phyloP scores from a whole-genome alignment of 768 basidiomycete genomes.

The Melanogaster broomeanus region DNA sequence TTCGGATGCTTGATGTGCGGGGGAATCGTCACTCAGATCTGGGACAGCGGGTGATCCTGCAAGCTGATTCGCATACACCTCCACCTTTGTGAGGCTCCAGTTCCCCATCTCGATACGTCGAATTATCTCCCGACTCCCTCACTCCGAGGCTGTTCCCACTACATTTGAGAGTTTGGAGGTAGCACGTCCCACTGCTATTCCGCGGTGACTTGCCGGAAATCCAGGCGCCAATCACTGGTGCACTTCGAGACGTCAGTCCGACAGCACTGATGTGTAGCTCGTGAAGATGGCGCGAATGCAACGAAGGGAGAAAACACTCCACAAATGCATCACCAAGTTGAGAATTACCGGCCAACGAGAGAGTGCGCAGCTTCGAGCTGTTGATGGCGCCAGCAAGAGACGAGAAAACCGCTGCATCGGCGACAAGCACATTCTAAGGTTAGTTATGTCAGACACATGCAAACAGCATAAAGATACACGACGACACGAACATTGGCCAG shows the following conservation, averaged over 20 bases:
- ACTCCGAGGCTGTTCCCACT: conserved; percentile 60
- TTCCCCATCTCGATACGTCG: conserved; percentile 49
- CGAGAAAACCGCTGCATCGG: conserved; percentile 35
- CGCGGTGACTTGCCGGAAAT: conserved; percentile 40
- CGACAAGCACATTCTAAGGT: conserved; percentile 41
- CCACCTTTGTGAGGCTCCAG: conserved; percentile 49
- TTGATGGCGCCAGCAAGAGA: conserved; percentile 54
- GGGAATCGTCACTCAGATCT: conserved; percentile 7
- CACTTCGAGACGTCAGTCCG: conserved; percentile 46
- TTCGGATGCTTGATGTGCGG: conserved; percentile 13
- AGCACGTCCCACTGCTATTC: conserved; percentile 31
- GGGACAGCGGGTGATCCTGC: conserved; percentile 11
- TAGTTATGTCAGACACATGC: not conserved
- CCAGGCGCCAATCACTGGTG: conserved; percentile 47
- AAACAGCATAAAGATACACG: not conserved
- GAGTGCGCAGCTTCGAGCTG: conserved; percentile 47
- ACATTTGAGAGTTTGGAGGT: conserved; percentile 49
- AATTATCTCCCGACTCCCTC: conserved; percentile 44
- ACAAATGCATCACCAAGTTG: conserved; percentile 51
- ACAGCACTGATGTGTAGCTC: conserved; percentile 56
- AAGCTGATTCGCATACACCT: conserved; percentile 48
- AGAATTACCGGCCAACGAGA: conserved; percentile 53
- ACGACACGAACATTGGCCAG: conserved; percentile 53
- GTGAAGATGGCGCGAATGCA: conserved; percentile 47
- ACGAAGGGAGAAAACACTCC: conserved; percentile 47